These are phyloP conservation scores for Herpetomonas tarakana DNA, from an alignment of 208 protist genomes.

Conservation along the genomic window DNA sequence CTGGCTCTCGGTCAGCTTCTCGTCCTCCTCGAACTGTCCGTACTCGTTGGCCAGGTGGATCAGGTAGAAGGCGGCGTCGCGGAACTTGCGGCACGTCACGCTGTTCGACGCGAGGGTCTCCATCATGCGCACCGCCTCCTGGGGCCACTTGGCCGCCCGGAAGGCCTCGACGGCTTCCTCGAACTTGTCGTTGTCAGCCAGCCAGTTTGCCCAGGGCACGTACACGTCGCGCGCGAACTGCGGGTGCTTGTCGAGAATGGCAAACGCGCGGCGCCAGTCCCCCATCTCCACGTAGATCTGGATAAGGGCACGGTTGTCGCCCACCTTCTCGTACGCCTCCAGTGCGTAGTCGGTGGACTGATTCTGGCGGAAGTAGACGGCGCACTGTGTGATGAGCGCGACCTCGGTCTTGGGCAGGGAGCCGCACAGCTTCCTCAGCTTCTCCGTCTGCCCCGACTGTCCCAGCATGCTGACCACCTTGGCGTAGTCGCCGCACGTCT, in stretches of 20 bases:
- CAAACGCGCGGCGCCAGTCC: constrained; percentile 92
- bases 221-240: constrained; percentile 90
- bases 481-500: constrained; percentile 78
- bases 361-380: constrained; percentile 82
- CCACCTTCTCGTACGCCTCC: constrained; percentile 90
- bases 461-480: constrained; percentile 90
- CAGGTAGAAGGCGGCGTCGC: constrained; percentile 92
- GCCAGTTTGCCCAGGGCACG: constrained; percentile 96
- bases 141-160: constrained; percentile 83
- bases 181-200: constrained; percentile 94
- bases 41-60: constrained; percentile 84
- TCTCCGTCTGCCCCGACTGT: constrained; percentile 75
- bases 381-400: constrained; percentile 79
- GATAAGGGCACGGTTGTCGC: constrained; percentile 86
- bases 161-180: constrained; percentile 95
- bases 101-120: constrained; percentile 92
- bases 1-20: constrained; percentile 44
- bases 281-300: constrained; percentile 83
- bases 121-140: constrained; percentile 90
- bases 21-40: constrained; percentile 64
- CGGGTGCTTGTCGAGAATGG: constrained; percentile 78
- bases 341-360: constrained; percentile 76
- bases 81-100: constrained; percentile 89
- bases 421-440: constrained; percentile 86
- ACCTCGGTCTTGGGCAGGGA: constrained; percentile 81